Evolutionary conservation across 345 rosid species (phyloP), one percentile per base, ranked within the genome.

Genomic region (Psidium guajava): DNA sequence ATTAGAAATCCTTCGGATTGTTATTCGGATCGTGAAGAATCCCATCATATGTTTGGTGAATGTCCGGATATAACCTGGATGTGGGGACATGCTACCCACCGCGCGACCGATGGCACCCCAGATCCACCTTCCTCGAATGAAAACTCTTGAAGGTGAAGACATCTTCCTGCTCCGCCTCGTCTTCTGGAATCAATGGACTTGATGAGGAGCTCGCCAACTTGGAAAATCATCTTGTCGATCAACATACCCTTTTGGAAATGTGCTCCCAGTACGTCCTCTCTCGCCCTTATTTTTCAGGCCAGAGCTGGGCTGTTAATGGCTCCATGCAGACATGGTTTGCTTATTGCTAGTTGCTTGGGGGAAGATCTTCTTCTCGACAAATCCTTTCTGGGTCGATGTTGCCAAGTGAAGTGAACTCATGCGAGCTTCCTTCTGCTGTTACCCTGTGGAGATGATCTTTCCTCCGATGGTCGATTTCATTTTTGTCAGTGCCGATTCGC

Each of bases 131-230:
- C 82, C 91, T 92, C 61, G 96, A 86, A 40, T 85, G 81, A 86
- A 86, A 91, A 85, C 83, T 87, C 91, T 84, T 87, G 83, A 91
- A 91, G 88, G 87, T 89, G 83, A 83, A 44, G 53, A 90, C 36
- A 85, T 85, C 88, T 83, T 84, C 40, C 40, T 36, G 40, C 40
- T 36, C 40, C 40, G 40, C 40, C 40, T 36, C 3, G 40, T 87
- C 90, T 84, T 89, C 86, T 89, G 89, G 90, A n/a, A 92, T 94
- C 81, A 88, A 86, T 85, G 89, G 84, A 87, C 90, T 86, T 24
- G 87, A 90, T 49, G 90, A 91, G 85, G 92, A 88, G 74, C 89
- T 92, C 51, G 81, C 85, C 61, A 74, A 91, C 97, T 94, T 84
- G 84, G 91, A 74, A 89, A 87, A 85, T 87, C 92, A 82, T 90